These are phyloP conservation scores for Podosphaera leucotricha DNA, from an alignment of 2,329 filamentous ascomycete genomes.

Conservation along the genomic window DNA sequence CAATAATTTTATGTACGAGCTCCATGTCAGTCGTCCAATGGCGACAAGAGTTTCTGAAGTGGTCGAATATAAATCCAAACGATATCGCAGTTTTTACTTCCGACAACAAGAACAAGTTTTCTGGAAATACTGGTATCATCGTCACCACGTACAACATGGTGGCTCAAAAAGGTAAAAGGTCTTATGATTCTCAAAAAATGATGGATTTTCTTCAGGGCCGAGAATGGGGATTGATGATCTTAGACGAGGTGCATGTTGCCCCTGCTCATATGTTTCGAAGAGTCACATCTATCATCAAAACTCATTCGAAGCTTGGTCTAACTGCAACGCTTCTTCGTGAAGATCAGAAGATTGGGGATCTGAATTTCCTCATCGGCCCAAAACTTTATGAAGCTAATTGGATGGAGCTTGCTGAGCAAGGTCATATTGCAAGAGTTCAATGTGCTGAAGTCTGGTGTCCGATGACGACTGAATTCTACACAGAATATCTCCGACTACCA, in stretches of 20 bases:
- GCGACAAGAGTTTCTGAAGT: constrained; percentile 89
- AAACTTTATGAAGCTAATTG: constrained; percentile 98
- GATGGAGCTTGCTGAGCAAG: constrained; percentile 95
- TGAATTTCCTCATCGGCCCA: constrained; percentile 92
- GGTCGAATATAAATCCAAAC: constrained; percentile 92
- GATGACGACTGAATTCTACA: constrained; percentile 97
- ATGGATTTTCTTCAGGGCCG: constrained; percentile 78
- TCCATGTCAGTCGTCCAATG: constrained; percentile 97
- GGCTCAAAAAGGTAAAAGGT: constrained; percentile 66
- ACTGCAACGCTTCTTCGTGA: constrained; percentile 87
- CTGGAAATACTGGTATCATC: constrained; percentile 79
- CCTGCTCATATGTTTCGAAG: constrained; percentile 90
- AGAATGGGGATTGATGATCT: constrained; percentile 93
- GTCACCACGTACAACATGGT: constrained; percentile 99
- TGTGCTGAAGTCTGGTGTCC: constrained; percentile 98
- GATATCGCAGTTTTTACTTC: constrained; percentile 92
- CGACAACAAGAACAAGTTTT: constrained; percentile 69
- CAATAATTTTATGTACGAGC: constrained; percentile 86
- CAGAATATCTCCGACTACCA: constrained; percentile 61
- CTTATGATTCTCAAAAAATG: constrained; percentile 88
- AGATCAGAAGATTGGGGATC: constrained; percentile 92
- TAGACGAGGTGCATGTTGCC: constrained; percentile 96
- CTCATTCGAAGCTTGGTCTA: constrained; percentile 81
- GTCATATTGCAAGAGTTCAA: constrained; percentile 89
- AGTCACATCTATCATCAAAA: constrained; percentile 79